phyloP scores from a whole-genome alignment of 352 stramenopile species.

The Globisporangium echinulatum region DNA sequence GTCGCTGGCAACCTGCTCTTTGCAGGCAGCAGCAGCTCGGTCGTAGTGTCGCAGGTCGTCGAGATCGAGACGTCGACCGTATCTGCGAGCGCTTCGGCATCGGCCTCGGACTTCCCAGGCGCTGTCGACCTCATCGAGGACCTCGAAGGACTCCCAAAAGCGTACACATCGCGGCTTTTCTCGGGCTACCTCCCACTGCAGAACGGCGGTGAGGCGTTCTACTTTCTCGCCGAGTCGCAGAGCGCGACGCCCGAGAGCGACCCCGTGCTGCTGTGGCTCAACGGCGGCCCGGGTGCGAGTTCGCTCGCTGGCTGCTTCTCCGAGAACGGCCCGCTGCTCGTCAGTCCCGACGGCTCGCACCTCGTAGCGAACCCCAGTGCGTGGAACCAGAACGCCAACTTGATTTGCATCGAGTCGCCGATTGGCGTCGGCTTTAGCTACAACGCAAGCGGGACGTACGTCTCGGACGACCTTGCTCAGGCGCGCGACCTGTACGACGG shows the following conservation, averaged over 20 bases:
- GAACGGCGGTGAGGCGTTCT: conserved; percentile 57
- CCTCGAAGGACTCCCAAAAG: conserved; percentile 22
- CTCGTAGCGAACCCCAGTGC: conserved; percentile 42
- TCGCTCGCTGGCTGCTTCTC: conserved; percentile 57
- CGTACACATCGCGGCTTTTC: conserved; percentile 46
- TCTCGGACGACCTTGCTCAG: conserved; percentile 64
- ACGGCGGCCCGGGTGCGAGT: conserved; percentile 52
- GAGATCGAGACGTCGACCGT: not conserved
- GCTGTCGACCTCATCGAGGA: conserved; percentile 32
- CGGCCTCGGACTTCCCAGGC: conserved; percentile 22
- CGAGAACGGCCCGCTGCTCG: conserved; percentile 66
- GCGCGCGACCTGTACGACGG: conserved; percentile 70
- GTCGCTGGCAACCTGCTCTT: conserved; percentile 11
- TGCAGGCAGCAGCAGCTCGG: not conserved
- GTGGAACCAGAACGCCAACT: conserved; percentile 51
- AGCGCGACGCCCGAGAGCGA: conserved; percentile 25
- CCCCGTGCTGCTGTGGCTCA: conserved; percentile 65
- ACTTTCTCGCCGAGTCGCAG: conserved; percentile 66
- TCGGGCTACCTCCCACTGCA: conserved; percentile 47
- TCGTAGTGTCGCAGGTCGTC: not conserved
- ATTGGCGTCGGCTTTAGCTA: conserved; percentile 64
- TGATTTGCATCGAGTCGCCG: conserved; percentile 59
- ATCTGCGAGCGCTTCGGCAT: not conserved
- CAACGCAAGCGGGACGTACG: conserved; percentile 57
- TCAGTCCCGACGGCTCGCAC: conserved; percentile 39